Evolutionary conservation across 805 yeast genomes (phyloP).

Genomic region (Blastobotrys terrestris): DNA sequence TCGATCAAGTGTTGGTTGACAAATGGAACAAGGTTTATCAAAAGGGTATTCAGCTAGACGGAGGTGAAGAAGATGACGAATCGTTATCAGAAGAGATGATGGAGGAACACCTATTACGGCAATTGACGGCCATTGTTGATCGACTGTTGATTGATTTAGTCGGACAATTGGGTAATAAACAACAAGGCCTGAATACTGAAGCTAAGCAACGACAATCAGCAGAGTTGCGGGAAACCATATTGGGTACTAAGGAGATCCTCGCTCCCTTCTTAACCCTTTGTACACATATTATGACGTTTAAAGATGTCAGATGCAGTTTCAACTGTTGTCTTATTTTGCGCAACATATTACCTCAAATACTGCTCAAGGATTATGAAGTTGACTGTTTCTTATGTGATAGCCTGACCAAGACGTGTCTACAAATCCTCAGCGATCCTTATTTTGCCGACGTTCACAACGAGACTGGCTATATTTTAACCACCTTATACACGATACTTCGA

Average conservation of each 20-base stretch:
- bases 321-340: slow-evolving; percentile 79
- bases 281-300: slow-evolving; percentile 70
- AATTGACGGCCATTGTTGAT: slow-evolving; percentile 86
- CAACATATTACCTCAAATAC: slow-evolving; percentile 61
- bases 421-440: slow-evolving; percentile 64
- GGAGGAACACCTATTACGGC: slow-evolving; percentile 92
- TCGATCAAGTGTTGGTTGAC: slow-evolving; percentile 66
- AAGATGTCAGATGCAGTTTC: slow-evolving; percentile 88
- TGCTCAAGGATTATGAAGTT: slow-evolving; percentile 66
- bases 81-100: slow-evolving; percentile 95
- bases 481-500: slow-evolving; percentile 67
- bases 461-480: slow-evolving; percentile 83
- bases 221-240: slow-evolving; percentile 55
- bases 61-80: slow-evolving; percentile 64
- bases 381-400: slow-evolving; percentile 61
- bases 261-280: slow-evolving; percentile 74
- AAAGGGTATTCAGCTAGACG: slow-evolving; percentile 38
- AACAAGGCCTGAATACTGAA: not conserved
- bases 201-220: slow-evolving; percentile 24
- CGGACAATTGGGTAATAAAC: slow-evolving; percentile 55
- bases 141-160: slow-evolving; percentile 80
- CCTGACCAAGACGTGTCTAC: slow-evolving; percentile 62
- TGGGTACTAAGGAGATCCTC: slow-evolving; percentile 56
- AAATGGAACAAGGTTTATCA: slow-evolving; percentile 69
- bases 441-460: slow-evolving; percentile 85